A percentile compares a stretch with the other conserved stretches of the same genome.
These are phyloP conservation scores for Sisymbrium irio DNA, from an alignment of 345 rosid species.

Conservation along the genomic window DNA sequence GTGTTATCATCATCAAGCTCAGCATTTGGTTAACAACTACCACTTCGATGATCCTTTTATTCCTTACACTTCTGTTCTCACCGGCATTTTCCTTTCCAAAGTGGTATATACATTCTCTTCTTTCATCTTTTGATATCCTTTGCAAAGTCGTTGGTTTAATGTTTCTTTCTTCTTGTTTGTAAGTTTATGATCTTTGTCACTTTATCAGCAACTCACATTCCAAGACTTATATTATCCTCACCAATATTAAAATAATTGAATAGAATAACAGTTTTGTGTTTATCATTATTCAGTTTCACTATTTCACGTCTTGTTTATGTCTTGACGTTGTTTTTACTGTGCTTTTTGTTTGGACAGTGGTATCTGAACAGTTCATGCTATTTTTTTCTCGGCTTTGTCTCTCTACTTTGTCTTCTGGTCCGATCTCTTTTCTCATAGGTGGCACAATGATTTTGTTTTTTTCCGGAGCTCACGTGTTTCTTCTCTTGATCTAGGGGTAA, in stretches of 20 bases:
- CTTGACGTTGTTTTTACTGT: background rate
- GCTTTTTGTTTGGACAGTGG: constrained; percentile 52
- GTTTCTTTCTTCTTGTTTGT: too few species aligned
- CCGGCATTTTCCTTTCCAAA: too few species aligned
- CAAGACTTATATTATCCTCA: constrained; percentile 59
- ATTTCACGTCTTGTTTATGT: background rate
- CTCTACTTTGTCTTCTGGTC: constrained; percentile 82
- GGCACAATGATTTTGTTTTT: constrained; percentile 47
- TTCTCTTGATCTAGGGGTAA: constrained; percentile 73
- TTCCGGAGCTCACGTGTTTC: too few species aligned
- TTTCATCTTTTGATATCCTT: too few species aligned
- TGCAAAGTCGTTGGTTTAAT: too few species aligned
- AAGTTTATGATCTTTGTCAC: too few species aligned
- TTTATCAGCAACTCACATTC: constrained; percentile 65
- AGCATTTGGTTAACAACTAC: too few species aligned
- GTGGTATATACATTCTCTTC: too few species aligned
- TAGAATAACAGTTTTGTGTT: constrained; percentile 96
- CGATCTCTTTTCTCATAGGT: constrained; percentile 64
- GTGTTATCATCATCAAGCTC: too few species aligned
- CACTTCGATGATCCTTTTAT: too few species aligned
- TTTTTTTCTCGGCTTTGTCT: constrained; percentile 60
- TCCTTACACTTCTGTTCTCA: too few species aligned
- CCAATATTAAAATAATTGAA: constrained; percentile 64
- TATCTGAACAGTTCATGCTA: constrained; percentile 79
- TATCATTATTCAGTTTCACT: too few species aligned